These are phyloP conservation scores for Suillus alpinus DNA, from an alignment of 768 basidiomycete species.

Conservation along the genomic window DNA sequence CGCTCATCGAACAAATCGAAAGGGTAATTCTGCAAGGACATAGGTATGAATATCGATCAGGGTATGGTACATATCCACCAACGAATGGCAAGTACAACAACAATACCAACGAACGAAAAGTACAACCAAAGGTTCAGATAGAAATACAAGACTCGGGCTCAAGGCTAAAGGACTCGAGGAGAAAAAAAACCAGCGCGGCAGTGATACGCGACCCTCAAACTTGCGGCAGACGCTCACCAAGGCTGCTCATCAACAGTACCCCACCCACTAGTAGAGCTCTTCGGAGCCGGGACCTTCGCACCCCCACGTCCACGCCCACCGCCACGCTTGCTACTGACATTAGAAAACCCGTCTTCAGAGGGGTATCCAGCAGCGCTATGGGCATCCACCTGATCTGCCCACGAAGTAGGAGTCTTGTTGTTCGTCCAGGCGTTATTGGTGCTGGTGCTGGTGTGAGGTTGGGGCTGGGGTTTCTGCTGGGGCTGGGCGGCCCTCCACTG, in stretches of 20 bases:
- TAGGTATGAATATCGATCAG: neutral
- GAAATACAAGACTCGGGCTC: neutral
- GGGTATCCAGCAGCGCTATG: conserved; percentile 10
- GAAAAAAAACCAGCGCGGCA: neutral
- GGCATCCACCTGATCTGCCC: conserved; percentile 29
- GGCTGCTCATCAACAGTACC: conserved; percentile 20
- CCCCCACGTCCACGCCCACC: neutral
- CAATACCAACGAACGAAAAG: neutral
- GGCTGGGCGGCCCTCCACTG: conserved; percentile 10
- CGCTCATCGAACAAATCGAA: neutral
- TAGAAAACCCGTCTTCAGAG: neutral
- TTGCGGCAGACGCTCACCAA: conserved; percentile 14
- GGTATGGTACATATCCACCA: neutral
- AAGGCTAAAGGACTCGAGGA: too few species aligned
- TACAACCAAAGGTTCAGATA: neutral
- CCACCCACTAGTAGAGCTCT: conserved; percentile 26
- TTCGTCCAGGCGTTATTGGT: conserved; percentile 5
- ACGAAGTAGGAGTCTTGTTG: conserved; percentile 12
- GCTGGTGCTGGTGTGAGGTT: neutral
- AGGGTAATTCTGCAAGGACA: neutral
- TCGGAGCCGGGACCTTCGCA: conserved; percentile 5
- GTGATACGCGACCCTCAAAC: too few species aligned
- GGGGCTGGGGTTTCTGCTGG: neutral
- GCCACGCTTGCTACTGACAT: conserved; percentile 11
- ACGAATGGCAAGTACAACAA: neutral